Conservation (phyloP, 2,329 filamentous ascomycete species). For the Arthroderma uncinatum region DNA sequence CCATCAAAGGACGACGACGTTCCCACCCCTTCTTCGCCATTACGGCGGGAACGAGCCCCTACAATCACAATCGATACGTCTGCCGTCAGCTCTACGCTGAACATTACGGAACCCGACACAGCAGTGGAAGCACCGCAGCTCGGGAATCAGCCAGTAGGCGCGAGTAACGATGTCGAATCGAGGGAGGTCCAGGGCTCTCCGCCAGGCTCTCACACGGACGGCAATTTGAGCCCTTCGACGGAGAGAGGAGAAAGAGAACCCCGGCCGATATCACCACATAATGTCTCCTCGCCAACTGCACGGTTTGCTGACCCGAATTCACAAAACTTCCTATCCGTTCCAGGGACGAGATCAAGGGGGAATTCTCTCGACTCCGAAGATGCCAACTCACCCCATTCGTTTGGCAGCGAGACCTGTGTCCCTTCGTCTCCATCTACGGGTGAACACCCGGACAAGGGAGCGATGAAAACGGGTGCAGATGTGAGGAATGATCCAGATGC, state of each 20-base stretch:
- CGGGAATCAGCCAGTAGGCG: not conserved
- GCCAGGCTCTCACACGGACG: not conserved
- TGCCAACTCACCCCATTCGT: slow-evolving; percentile 42
- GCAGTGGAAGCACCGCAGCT: not conserved
- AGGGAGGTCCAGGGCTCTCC: not conserved
- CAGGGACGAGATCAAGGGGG: slow-evolving; percentile 50
- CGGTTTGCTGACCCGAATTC: slow-evolving; percentile 41
- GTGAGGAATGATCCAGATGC: slow-evolving; percentile 52
- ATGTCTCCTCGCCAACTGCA: slow-evolving; percentile 52
- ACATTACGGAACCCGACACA: not conserved
- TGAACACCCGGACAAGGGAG: slow-evolving; percentile 33
- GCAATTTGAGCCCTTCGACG: not conserved
- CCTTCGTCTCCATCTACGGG: slow-evolving; percentile 30
- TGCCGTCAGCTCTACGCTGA: slow-evolving; percentile 33
- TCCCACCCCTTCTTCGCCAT: slow-evolving; percentile 23
- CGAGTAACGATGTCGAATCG: not conserved
- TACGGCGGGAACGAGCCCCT: slow-evolving; percentile 37
- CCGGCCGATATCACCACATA: slow-evolving; percentile 55
- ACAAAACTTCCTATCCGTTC: slow-evolving; percentile 52
- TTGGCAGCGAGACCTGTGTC: slow-evolving; percentile 45
- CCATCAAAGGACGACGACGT: slow-evolving; percentile 17
- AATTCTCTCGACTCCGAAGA: slow-evolving; percentile 55
- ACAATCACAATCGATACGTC: slow-evolving; percentile 50
- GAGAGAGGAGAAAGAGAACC: slow-evolving; percentile 33
- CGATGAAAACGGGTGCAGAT: slow-evolving; percentile 35